A percentile compares a stretch with the other conserved stretches of the same genome.
Evolutionary conservation across 176 grass and related monocot species (phyloP).

Genomic region (Cenchrus americanus): DNA sequence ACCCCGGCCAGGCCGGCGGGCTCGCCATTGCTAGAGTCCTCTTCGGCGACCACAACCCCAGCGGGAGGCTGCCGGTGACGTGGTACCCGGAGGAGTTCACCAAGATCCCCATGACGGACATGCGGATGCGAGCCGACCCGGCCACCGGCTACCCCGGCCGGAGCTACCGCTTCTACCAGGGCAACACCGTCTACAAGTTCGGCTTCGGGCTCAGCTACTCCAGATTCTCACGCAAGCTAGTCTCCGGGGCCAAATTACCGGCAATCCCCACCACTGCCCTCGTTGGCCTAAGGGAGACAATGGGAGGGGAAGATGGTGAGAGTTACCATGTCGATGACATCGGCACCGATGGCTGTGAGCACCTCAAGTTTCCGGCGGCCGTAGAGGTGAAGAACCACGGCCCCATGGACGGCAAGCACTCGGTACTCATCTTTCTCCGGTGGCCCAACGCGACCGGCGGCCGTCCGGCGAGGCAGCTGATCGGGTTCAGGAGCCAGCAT

Average conservation of each 20-base stretch:
- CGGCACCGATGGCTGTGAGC: constrained; percentile 35
- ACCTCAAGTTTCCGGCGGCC: constrained; percentile 43
- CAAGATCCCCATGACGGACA: constrained; percentile 70
- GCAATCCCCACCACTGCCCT: neutral
- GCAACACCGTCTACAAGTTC: constrained; percentile 58
- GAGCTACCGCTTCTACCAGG: constrained; percentile 82
- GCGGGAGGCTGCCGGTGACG: constrained; percentile 66
- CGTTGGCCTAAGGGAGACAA: constrained; percentile 3
- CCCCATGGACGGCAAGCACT: constrained; percentile 68
- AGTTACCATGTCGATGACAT: constrained; percentile 43
- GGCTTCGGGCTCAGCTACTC: constrained; percentile 79
- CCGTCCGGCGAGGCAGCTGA: constrained; percentile 44
- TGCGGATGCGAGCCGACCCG: constrained; percentile 70
- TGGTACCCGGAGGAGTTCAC: constrained; percentile 86
- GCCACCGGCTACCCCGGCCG: constrained; percentile 64
- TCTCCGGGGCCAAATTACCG: neutral
- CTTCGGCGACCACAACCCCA: constrained; percentile 74
- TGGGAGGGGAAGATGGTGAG: neutral
- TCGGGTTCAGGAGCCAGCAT: constrained; percentile 59
- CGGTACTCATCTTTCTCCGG: constrained; percentile 64
- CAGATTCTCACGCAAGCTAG: constrained; percentile 31
- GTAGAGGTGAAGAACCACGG: constrained; percentile 66
- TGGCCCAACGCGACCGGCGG: constrained; percentile 29
- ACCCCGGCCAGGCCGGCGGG: constrained; percentile 68
- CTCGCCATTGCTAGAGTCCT: constrained; percentile 63